Evolutionary conservation across 192 early-diverging fungal species (phyloP), one percentile per base, ranked within the genome.

Genomic region (Backusella macrospora): DNA sequence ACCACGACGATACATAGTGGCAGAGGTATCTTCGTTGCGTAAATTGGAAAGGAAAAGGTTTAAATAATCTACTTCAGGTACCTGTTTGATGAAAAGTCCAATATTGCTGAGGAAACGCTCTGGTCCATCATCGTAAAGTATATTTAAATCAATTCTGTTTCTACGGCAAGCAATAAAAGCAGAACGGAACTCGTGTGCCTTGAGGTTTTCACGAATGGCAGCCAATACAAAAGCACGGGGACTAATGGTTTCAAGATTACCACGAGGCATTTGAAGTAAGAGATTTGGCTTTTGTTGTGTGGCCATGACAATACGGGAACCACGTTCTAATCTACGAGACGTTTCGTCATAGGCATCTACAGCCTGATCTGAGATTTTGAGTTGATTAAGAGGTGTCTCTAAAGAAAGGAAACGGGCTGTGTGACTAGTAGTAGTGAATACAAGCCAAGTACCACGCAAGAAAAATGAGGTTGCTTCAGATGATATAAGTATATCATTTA

Each of bases 211-310:
- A 4, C 93, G 86, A 8, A 95, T 89, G 4, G 87, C 79, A 1
- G 92, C 85, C 15, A 98, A 80, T 0, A 98, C 94, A 72, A 99
- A 80, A 6, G 96, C 93, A 5, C 98, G 91, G 2, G 98, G 98
- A 15, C 88, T 84, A 23, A 99, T 86, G 0, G 96, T 98, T 75
- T 99, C 98, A 65, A 98, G 81, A 70, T 99, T 99, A 7, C 98
- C 98, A 37, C 98, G 92, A 13, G 98, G 98, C 98, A 99, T 99
- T 73, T 95, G 93, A n/a, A 95, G 74, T 16, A 95, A 78, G 40
- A 95, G 76, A 65, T 86, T 86, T 15, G 89, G 86, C 65, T 87
- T 90, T 52, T 76, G 81, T 2, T 94, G 92, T 9, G 90, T 80
- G 0, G 94, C 93, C 48, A 90, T 68, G 5, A 98, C 92, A 75